Evolutionary conservation across 495 filamentous ascomycete species (phyloP).

Genomic region (Talaromyces nanjingensis): DNA sequence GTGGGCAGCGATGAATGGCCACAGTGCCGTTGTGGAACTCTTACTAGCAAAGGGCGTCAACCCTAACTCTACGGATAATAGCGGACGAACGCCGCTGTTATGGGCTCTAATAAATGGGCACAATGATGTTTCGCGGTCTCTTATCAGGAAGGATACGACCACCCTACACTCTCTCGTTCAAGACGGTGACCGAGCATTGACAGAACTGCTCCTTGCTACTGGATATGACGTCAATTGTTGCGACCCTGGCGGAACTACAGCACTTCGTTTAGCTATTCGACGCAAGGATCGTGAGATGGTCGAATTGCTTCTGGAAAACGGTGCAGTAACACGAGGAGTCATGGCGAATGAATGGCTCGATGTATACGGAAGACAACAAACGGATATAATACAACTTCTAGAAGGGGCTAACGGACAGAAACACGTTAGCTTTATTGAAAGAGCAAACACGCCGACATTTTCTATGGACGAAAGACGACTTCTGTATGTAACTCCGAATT

Average conservation of each 20-base stretch:
- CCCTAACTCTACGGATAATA: not conserved
- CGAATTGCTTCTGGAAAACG: not conserved
- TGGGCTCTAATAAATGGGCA: constrained; percentile 15
- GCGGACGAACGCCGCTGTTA: constrained; percentile 16
- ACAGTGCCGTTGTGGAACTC: constrained; percentile 6
- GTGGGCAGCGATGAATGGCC: constrained; percentile 11
- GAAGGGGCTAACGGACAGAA: constrained; percentile 1
- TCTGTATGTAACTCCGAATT: not conserved
- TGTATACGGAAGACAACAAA: not conserved
- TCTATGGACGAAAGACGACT: not conserved
- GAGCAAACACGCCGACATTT: not conserved
- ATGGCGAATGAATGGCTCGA: constrained; percentile 1
- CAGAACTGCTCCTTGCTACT: not conserved
- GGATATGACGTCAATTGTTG: constrained; percentile 2
- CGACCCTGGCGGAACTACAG: not conserved
- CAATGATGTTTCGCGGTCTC: constrained; percentile 8
- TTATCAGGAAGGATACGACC: constrained; percentile 9
- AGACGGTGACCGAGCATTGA: not conserved
- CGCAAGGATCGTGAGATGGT: not conserved
- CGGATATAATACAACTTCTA: constrained; percentile 4
- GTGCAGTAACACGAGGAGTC: not conserved
- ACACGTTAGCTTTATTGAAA: not conserved
- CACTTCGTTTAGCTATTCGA: not conserved
- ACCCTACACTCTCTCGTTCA: not conserved
- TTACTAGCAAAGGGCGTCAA: constrained; percentile 12